phyloP scores from a whole-genome alignment of 2,329 filamentous ascomycete genomes.

The Paramyrothecium roridum region DNA sequence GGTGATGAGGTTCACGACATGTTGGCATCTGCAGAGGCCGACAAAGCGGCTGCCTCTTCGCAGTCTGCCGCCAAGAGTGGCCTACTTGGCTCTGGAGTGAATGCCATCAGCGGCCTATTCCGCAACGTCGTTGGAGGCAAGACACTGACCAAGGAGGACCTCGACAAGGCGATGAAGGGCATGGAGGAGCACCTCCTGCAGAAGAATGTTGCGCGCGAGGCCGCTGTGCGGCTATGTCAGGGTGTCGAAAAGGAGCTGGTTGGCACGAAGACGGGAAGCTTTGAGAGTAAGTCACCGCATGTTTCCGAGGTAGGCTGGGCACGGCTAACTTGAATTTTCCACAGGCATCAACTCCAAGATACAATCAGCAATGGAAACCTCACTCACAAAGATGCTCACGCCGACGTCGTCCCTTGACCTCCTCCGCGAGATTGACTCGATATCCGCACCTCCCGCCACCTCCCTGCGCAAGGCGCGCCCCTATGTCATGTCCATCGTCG shows the following conservation, averaged over 20 bases:
- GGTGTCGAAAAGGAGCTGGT: conserved; percentile 88
- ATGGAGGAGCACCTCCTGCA: conserved; percentile 94
- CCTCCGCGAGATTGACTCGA: conserved; percentile 83
- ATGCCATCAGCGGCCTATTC: conserved; percentile 83
- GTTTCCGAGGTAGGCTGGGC: background rate
- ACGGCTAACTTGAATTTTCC: conserved; percentile 9
- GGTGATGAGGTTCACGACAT: conserved; percentile 93
- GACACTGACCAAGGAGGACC: conserved; percentile 80
- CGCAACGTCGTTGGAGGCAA: conserved; percentile 95
- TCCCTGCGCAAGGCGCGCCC: conserved; percentile 67
- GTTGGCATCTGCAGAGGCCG: conserved; percentile 64
- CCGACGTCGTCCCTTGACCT: conserved; percentile 93
- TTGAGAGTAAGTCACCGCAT: conserved; percentile 58
- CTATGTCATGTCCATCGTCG: conserved; percentile 97
- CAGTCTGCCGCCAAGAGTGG: conserved; percentile 53
- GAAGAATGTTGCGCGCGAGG: conserved; percentile 96
- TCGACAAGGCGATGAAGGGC: conserved; percentile 88
- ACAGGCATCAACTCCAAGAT: conserved; percentile 76
- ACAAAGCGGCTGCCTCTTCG: conserved; percentile 50
- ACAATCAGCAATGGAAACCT: conserved; percentile 83
- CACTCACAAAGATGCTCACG: conserved; percentile 90
- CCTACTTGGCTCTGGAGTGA: conserved; percentile 75
- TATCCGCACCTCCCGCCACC: conserved; percentile 63
- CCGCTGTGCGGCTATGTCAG: conserved; percentile 84
- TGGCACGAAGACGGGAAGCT: conserved; percentile 86